phyloP scores from a whole-genome alignment of 208 protist species.

The Leishmania mexicana region DNA sequence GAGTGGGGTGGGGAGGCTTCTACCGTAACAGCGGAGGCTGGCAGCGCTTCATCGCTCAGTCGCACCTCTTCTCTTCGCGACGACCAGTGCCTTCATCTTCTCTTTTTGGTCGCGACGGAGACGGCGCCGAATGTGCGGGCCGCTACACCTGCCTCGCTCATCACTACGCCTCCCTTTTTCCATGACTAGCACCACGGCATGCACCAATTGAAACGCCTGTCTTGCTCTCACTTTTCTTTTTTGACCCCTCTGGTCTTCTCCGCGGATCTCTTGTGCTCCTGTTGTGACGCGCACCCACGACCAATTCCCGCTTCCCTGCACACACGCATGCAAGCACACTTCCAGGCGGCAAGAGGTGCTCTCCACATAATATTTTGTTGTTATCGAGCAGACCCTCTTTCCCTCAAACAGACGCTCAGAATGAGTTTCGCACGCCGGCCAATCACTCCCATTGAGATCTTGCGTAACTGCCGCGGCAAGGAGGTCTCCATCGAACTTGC shows the following conservation, averaged over 20 bases:
- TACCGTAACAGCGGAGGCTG: background rate
- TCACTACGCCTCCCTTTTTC: background rate
- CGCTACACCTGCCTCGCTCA: background rate
- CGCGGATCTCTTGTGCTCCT: background rate
- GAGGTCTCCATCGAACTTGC: slow-evolving; percentile 76
- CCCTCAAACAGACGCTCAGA: background rate
- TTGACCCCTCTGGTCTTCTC: background rate
- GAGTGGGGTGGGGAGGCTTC: too few relatives aligned
- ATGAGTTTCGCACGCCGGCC: slow-evolving; percentile 47
- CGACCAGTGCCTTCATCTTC: background rate
- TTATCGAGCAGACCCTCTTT: too few relatives aligned
- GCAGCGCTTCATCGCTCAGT: background rate
- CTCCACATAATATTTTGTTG: background rate
- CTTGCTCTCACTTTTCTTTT: background rate
- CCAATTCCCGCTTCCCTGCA: background rate
- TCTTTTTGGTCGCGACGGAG: background rate
- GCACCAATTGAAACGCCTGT: background rate
- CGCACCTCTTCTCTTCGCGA: background rate
- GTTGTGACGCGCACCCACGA: background rate
- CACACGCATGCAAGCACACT: too few relatives aligned
- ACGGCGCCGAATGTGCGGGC: background rate
- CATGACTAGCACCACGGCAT: background rate
- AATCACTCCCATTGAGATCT: slow-evolving; percentile 73
- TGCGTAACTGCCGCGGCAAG: slow-evolving; percentile 82
- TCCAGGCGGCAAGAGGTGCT: background rate